Conservation (phyloP, 768 basidiomycete genomes). For the Sistotremastrum suecicum region DNA sequence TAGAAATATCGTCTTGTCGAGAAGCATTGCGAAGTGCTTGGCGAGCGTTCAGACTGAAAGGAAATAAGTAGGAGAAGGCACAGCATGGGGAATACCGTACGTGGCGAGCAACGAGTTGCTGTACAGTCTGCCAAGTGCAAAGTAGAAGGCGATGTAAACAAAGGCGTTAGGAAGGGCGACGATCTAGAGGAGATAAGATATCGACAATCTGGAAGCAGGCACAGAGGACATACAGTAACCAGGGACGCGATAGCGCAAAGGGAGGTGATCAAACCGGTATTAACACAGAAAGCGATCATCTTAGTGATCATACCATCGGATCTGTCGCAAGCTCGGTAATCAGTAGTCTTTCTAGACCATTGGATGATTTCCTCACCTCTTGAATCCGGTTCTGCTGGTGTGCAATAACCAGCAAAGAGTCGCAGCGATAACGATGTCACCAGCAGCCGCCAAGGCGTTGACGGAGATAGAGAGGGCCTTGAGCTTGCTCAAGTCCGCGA, state of each 20-base stretch:
- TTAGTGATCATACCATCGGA: slow-evolving; percentile 9
- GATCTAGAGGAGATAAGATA: slow-evolving; percentile 14
- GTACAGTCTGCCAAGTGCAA: slow-evolving; percentile 41
- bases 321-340: too few relatives aligned
- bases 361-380: too few relatives aligned
- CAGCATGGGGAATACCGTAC: not conserved
- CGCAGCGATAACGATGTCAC: slow-evolving; percentile 34
- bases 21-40: too few relatives aligned
- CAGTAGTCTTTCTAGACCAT: too few relatives aligned
- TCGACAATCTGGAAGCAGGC: too few relatives aligned
- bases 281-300: slow-evolving; percentile 7
- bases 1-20: too few relatives aligned
- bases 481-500: slow-evolving; percentile 26
- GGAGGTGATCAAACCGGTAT: slow-evolving; percentile 2
- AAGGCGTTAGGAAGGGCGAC: slow-evolving; percentile 31
- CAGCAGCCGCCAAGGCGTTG: slow-evolving; percentile 33
- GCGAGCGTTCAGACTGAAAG: too few relatives aligned
- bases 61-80: too few relatives aligned
- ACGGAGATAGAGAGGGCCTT: slow-evolving; percentile 39
- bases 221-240: slow-evolving; percentile 23
- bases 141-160: slow-evolving; percentile 47
- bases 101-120: slow-evolving; percentile 12
- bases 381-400: not conserved
- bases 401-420: slow-evolving; percentile 34
- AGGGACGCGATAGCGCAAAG: slow-evolving; percentile 41